Conservation (phyloP, 2,329 filamentous ascomycete genomes). For the Berkeleyomyces basicola region DNA sequence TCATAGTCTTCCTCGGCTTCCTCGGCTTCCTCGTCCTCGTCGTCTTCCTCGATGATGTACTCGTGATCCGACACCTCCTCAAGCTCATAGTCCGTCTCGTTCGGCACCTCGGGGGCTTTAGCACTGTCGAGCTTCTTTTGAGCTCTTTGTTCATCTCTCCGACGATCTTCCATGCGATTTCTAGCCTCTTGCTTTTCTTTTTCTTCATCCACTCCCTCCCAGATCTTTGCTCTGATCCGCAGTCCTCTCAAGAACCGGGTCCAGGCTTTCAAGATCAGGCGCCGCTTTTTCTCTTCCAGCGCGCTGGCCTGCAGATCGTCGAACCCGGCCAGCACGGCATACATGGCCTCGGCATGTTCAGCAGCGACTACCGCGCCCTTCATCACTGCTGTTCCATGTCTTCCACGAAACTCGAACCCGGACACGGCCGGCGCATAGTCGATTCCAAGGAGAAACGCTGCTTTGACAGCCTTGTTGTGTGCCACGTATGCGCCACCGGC, state of each 20-base stretch:
- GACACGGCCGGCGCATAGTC: conserved; percentile 84
- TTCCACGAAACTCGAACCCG: conserved; percentile 75
- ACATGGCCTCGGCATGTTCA: conserved; percentile 56
- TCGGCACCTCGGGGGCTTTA: no score
- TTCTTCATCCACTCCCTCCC: conserved; percentile 14
- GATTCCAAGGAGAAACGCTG: conserved; percentile 58
- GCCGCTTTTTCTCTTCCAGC: conserved; percentile 53
- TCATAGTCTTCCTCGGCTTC: conserved; percentile 4
- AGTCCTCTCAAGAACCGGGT: conserved; percentile 58
- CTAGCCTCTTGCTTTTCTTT: conserved; percentile 1
- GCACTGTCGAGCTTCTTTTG: not conserved
- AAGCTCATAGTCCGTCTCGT: not conserved
- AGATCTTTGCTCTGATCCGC: conserved; percentile 55
- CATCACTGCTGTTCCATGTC: conserved; percentile 70
- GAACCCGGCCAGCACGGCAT: conserved; percentile 51
- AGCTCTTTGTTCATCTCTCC: not conserved
- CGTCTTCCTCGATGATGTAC: conserved; percentile 4
- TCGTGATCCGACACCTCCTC: not conserved
- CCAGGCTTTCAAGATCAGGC: conserved; percentile 52
- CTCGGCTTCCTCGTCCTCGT: not conserved
- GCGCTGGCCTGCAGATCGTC: conserved; percentile 46
- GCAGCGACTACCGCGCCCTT: conserved; percentile 60
- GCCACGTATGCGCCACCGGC: conserved; percentile 58
- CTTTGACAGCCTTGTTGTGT: conserved; percentile 43
- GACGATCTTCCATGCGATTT: not conserved